A percentile compares a stretch with the other conserved stretches of the same genome.
Conservation (phyloP, 2,329 filamentous ascomycete genomes). For the Botryotinia calthae region DNA sequence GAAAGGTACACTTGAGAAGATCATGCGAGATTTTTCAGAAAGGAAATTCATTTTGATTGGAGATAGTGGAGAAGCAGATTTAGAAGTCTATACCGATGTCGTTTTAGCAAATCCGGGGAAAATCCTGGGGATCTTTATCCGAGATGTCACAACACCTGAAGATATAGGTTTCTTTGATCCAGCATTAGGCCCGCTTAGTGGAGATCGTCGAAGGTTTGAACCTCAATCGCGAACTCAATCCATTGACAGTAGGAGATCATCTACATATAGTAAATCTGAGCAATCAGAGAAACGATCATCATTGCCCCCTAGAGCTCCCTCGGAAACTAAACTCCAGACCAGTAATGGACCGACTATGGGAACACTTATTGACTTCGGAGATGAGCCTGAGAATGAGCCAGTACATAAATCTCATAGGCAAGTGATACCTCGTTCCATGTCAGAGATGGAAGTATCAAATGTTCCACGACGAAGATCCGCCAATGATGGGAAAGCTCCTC, state of each 20-base stretch:
- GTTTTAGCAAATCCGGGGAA: slow-evolving; percentile 78
- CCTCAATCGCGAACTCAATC: slow-evolving; percentile 24
- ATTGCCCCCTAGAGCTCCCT: slow-evolving; percentile 31
- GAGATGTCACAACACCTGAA: slow-evolving; percentile 85
- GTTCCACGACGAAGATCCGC: slow-evolving; percentile 36
- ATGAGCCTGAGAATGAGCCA: slow-evolving; percentile 46
- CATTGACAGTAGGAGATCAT: slow-evolving; percentile 27
- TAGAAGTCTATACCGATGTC: slow-evolving; percentile 97
- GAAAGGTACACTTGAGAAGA: slow-evolving; percentile 79
- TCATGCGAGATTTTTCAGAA: slow-evolving; percentile 85
- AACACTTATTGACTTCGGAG: slow-evolving; percentile 59
- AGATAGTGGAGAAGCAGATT: slow-evolving; percentile 92
- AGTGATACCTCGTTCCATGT: slow-evolving; percentile 34
- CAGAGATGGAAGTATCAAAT: slow-evolving; percentile 32
- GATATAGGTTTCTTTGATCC: slow-evolving; percentile 73
- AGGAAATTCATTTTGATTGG: slow-evolving; percentile 88
- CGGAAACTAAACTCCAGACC: slow-evolving; percentile 37
- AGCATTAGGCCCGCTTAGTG: slow-evolving; percentile 36
- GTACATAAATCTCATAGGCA: slow-evolving; percentile 39
- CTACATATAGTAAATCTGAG: slow-evolving; percentile 22
- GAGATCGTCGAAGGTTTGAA: slow-evolving; percentile 27
- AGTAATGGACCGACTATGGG: slow-evolving; percentile 46
- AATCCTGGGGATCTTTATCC: slow-evolving; percentile 83
- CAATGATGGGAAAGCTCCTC: slow-evolving; percentile 40
- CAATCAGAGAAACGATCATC: slow-evolving; percentile 30